Evolutionary conservation across 768 basidiomycete species (phyloP), one percentile per base, ranked within the genome.

Genomic region (Xerocomellus intermedius): DNA sequence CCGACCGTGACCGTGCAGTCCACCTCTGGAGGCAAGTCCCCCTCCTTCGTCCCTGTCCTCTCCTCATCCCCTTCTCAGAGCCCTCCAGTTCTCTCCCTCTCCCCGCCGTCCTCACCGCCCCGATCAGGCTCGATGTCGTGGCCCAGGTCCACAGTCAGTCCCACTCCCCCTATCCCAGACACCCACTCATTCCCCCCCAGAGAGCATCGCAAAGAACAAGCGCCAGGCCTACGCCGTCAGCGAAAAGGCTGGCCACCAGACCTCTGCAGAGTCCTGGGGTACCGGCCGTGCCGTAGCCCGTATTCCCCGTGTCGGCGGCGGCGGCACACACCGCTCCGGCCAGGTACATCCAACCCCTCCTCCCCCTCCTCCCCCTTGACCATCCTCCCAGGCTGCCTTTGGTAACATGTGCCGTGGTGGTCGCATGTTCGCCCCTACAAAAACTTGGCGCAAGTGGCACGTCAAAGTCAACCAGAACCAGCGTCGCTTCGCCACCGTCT

Each of bases 341-440:
- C 96, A 95, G 84, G 89, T 89, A 60, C 49, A 2, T 33, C 21
- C 22, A 8, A 19, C 28, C 5, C 19, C 9, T 8, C 32, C 8
- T 38, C 24, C 39, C 10, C 19, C 21, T 36, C 38, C 30, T 5
- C 28, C 41, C 37, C 49, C 51, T 13, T 13, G 48, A 66, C 38
- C 55, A 36, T 44, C 13, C 22, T 16, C 35, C 24, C 52, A 96
- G 89, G 97, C 93, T 73, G 97, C 97, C 32, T 98, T 98, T 79
- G 97, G 97, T 70, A 98, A 98, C 89, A 98, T 99, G 97, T 98
- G 96, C 83, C 91, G 97, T 76, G 96, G 97, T 71, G 97, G 97
- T 81, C 94, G 97, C 72, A 98, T 99, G 97, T 98, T 99, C 77
- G 96, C 96, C 28, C 97, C 97, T 17, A 98, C 96, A 78, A 98